Evolutionary conservation across 2,329 filamentous ascomycete species (phyloP).

Genomic region (Ascochyta fabae): DNA sequence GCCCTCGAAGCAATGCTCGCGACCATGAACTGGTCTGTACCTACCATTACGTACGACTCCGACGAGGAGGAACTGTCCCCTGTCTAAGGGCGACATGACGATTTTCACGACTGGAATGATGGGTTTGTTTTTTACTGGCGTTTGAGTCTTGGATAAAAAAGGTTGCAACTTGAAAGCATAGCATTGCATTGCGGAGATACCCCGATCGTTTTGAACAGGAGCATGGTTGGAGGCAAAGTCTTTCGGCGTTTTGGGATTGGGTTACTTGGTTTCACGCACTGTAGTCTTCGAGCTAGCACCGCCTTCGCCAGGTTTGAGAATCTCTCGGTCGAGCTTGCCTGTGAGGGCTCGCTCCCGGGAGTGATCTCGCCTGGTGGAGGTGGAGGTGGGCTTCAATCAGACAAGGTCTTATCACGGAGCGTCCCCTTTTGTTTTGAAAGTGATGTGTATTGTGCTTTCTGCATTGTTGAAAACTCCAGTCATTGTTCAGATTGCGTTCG

Average conservation of each 20-base stretch:
- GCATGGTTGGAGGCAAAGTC: not conserved
- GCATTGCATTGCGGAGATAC: not conserved
- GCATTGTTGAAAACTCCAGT: too few species aligned
- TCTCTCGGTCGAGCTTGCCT: constrained; percentile 8
- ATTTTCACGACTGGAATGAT: not conserved
- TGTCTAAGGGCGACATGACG: constrained; percentile 2
- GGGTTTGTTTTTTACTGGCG: not conserved
- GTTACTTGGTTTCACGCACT: not conserved
- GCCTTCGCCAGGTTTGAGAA: constrained; percentile 8
- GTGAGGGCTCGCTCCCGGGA: constrained; percentile 11
- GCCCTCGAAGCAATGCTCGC: constrained; percentile 20
- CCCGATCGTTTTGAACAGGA: not conserved
- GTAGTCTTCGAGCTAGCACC: not conserved
- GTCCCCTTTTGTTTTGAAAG: too few species aligned
- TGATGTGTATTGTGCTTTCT: too few species aligned
- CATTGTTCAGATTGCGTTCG: too few species aligned
- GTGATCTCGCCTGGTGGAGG: constrained; percentile 9
- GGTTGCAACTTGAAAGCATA: not conserved
- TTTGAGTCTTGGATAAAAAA: not conserved
- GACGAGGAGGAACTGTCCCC: constrained; percentile 31
- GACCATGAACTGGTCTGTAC: constrained; percentile 21
- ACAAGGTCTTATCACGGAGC: too few species aligned
- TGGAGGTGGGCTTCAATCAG: not conserved
- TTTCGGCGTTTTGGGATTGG: not conserved
- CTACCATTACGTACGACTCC: constrained; percentile 30